These are phyloP conservation scores for Rhododendron henanense DNA, from an alignment of 148 eudicot genomes.

Conservation along the genomic window DNA sequence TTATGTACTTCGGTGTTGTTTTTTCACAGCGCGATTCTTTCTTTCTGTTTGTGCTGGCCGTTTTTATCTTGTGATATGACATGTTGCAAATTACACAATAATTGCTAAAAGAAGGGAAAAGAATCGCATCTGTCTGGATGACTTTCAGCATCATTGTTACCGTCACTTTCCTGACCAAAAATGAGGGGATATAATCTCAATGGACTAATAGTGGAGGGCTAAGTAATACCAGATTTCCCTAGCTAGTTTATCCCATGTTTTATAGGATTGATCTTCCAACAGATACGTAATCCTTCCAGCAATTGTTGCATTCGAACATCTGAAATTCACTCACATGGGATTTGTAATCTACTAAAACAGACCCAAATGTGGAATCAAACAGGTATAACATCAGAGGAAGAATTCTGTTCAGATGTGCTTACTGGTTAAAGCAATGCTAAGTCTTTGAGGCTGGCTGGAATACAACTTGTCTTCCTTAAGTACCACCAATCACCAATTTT, in stretches of 20 bases:
- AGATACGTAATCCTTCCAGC: not conserved
- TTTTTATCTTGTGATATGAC: conserved; percentile 12
- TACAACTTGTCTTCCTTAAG: not conserved
- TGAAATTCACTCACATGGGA: not conserved
- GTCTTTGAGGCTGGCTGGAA: not conserved
- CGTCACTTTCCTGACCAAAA: not conserved
- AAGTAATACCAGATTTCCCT: not conserved
- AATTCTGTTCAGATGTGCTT: not conserved
- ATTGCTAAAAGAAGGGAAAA: not conserved
- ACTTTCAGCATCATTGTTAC: not conserved
- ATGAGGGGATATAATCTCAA: not conserved
- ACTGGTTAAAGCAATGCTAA: not conserved
- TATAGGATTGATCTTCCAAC: not conserved
- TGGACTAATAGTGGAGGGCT: not conserved
- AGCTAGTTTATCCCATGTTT: not conserved
- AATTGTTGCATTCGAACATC: not conserved
- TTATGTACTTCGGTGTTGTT: conserved; percentile 23
- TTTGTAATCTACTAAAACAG: not conserved
- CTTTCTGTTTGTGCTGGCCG: conserved; percentile 21
- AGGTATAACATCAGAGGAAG: not conserved
- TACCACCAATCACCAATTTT: not conserved
- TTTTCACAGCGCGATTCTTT: conserved; percentile 18
- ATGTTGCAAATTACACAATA: not conserved
- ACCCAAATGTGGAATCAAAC: conserved; percentile 9
- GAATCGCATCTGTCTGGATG: conserved; percentile 14